Base-by-base conservation (phyloP, 495 filamentous ascomycete genomes). In the Hyaloscypha finlandica region DNA sequence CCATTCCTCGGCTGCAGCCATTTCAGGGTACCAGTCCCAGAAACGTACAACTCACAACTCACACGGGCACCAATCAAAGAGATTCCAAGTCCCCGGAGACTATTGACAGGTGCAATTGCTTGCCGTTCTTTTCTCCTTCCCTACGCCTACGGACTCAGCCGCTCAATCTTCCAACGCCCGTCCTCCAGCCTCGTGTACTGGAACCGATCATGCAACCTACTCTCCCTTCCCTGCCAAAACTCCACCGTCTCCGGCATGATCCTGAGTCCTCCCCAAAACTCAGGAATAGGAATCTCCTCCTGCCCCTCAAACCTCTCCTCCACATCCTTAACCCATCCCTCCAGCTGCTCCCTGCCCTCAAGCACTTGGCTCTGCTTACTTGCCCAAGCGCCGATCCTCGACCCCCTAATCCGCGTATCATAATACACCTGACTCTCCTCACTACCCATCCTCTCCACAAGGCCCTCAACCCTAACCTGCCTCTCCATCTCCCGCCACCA, bases 161-260 rank as follows among this genome's bases (percentile, higher is more conserved):
- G 81, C 69, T 88, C 81, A 68, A 87, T 78, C 66, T 77, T 82
- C 81, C 86, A 92, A 70, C 77, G 80, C 16, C 71, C 73, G 8
- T 54, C 65, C 60, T 80, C 81, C 52, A 82, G 81, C 71, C 84
- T 87, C 29, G 85, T 83, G 81, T 98, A 99, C 67, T 88, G 80
- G 77, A 98, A 97, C 30, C 95, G 91, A 87, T 97, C 93, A 83
- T 97, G 93, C 75, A 97, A 77, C 42, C 95, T 84, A 81, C 89
- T 96, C 64, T 88, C 83, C 63, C 96, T 84, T 48, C 95, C 95
- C 80, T 96, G 92, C 94, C 93, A 97, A 77, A 97, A 97, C 82
- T 97, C 94, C 48, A 97, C 84, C 62, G 86, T 85, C 77, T 92
- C 90, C 2, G 95, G 95, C 64, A 93, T 83, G 62, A 99, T 82